These are phyloP conservation scores for Artemisia argyi DNA, from an alignment of 129 eudicot species.

Conservation along the genomic window DNA sequence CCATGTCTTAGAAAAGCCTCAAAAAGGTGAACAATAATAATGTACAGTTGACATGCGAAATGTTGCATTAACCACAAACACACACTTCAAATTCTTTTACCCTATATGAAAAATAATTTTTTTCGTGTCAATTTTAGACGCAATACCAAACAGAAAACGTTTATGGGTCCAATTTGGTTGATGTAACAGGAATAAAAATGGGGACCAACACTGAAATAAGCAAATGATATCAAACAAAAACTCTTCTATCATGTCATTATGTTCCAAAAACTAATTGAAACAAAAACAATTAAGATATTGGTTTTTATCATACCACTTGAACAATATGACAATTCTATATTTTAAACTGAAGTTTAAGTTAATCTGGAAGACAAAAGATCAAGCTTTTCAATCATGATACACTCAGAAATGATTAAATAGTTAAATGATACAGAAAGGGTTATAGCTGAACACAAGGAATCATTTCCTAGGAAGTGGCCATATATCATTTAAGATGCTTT, in stretches of 20 bases:
- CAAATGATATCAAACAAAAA: background rate
- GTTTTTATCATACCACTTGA: too few relatives aligned
- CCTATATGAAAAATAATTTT: too few relatives aligned
- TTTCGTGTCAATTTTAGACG: background rate
- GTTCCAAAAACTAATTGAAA: background rate
- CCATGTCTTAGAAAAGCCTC: slow-evolving; percentile 28
- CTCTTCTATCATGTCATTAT: slow-evolving; percentile 3
- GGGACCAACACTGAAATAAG: too few relatives aligned
- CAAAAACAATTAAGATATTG: too few relatives aligned
- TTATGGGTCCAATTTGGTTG: background rate
- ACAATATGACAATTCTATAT: too few relatives aligned
- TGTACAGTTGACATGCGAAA: background rate
- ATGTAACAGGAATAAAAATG: too few relatives aligned
- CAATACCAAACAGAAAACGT: slow-evolving; percentile 6
- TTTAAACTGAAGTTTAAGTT: background rate
- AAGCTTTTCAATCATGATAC: background rate
- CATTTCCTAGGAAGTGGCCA: too few relatives aligned
- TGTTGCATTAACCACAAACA: slow-evolving; percentile 7
- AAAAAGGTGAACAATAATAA: background rate
- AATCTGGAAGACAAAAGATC: background rate
- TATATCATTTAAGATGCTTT: too few relatives aligned
- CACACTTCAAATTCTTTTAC: background rate
- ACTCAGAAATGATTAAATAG: too few relatives aligned
- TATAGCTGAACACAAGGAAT: too few relatives aligned
- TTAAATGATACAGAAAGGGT: too few relatives aligned